A percentile compares a stretch with the other conserved stretches of the same genome.
Evolutionary conservation across 2,329 filamentous ascomycete species (phyloP).

Genomic region (Epichloe gansuensis): DNA sequence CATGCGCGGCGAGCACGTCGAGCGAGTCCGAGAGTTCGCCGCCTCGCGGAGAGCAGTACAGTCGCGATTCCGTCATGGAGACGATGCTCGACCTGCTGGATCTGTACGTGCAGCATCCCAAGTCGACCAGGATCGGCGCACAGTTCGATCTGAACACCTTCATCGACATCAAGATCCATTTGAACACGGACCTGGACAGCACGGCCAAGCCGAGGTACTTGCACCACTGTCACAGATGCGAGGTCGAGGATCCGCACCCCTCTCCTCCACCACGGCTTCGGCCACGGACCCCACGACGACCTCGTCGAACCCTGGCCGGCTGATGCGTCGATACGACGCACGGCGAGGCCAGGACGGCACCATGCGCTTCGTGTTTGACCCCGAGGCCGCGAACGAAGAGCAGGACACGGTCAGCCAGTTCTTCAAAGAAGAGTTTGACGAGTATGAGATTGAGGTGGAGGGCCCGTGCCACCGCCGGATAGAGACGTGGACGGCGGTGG

Average conservation of each 20-base stretch:
- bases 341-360: conserved; percentile 53
- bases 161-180: conserved; percentile 72
- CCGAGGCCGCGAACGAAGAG: conserved; percentile 62
- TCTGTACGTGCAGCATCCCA: conserved; percentile 76
- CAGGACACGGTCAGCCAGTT: conserved; percentile 53
- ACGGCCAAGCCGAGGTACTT: conserved; percentile 52
- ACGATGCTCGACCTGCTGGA: conserved; percentile 84
- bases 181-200: conserved; percentile 70
- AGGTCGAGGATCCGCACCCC: conserved; percentile 24
- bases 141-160: conserved; percentile 65
- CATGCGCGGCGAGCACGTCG: conserved; percentile 45
- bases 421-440: conserved; percentile 63
- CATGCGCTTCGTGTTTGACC: conserved; percentile 80
- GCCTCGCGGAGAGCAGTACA: conserved; percentile 34
- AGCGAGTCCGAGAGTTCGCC: conserved; percentile 37
- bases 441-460: conserved; percentile 68
- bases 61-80: conserved; percentile 47
- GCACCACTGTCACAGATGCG: conserved; percentile 43
- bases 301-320: conserved; percentile 26
- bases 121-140: conserved; percentile 60
- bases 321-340: conserved; percentile 18
- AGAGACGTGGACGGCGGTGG: conserved; percentile 5
- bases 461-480: conserved; percentile 29
- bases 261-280: conserved; percentile 16
- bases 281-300: conserved; percentile 9